These are phyloP conservation scores for Lactifluus subvellereus DNA, from an alignment of 768 basidiomycete genomes.

Conservation along the genomic window DNA sequence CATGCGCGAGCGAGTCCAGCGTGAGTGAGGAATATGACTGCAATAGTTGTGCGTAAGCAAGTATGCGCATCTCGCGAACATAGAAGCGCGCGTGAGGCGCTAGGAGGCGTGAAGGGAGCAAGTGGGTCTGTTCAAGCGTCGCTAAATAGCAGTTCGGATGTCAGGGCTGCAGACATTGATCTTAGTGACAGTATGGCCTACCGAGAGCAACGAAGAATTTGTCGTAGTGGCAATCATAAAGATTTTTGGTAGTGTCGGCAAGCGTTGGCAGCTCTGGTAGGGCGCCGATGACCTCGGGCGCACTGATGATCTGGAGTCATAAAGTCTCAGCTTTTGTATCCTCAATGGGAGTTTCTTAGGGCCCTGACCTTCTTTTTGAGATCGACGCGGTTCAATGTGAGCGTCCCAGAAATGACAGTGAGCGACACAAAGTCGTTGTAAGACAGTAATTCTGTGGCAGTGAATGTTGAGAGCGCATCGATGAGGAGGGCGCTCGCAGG, in stretches of 20 bases:
- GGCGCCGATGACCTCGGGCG: slow-evolving; percentile 84
- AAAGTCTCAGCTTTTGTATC: background rate
- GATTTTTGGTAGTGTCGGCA: slow-evolving; percentile 74
- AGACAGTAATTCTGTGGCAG: slow-evolving; percentile 79
- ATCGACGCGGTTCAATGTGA: slow-evolving; percentile 75
- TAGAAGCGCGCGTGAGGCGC: slow-evolving; percentile 85
- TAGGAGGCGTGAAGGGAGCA: slow-evolving; percentile 83
- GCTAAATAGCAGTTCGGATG: slow-evolving; percentile 39
- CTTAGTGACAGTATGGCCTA: slow-evolving; percentile 30
- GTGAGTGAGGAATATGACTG: slow-evolving; percentile 89
- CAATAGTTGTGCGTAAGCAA: slow-evolving; percentile 87
- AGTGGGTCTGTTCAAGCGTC: slow-evolving; percentile 79
- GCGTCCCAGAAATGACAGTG: slow-evolving; percentile 71
- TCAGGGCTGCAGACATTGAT: background rate
- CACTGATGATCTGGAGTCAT: slow-evolving; percentile 58
- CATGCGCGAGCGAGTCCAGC: slow-evolving; percentile 72
- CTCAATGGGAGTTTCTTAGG: background rate
- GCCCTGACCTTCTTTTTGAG: slow-evolving; percentile 83
- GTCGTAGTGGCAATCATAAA: slow-evolving; percentile 92
- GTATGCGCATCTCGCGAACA: slow-evolving; percentile 92
- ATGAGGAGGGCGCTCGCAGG: slow-evolving; percentile 78
- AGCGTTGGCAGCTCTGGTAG: slow-evolving; percentile 79
- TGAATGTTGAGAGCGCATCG: slow-evolving; percentile 92
- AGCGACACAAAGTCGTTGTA: slow-evolving; percentile 90
- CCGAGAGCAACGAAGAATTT: slow-evolving; percentile 90